Evolutionary conservation across 2,329 filamentous ascomycete species (phyloP), one percentile per base, ranked within the genome.

Genomic region (Magnaporthiopsis incrustans): DNA sequence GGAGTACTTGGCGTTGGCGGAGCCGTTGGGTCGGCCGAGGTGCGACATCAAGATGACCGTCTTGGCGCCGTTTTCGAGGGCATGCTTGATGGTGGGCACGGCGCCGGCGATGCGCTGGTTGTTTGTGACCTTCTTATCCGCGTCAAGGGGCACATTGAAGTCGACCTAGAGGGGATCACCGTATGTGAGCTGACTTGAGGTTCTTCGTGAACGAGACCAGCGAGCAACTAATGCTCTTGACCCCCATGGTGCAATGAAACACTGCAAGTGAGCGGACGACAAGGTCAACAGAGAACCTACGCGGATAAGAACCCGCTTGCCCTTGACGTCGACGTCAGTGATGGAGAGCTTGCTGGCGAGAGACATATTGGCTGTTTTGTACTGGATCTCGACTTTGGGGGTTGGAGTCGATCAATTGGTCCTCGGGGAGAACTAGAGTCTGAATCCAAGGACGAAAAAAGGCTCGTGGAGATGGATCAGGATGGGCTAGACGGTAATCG

Each of bases 131-230:
- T 96, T 93, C 82, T 92, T 96, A 76, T 95, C 84, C 71, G 83
- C 86, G 76, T 99, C 92, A 74, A 99, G 92, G 69, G 95, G 95
- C 65, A 99, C 96, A 81, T 99, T 99, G 89, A 99, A 99, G 86
- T 99, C 95, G 78, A 99, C 61, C 61, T 94, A 93, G 32, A 26
- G 18, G 26, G 22, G 1, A 4, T 6, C 33, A 8, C 11, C 3
- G 18, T 44, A 32, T 60, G 44, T 53, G 44, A 53, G 44, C 7
- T n/a, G 44, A 6, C 44, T n/a, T 22, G 6, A n/a, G 14, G 22
- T n/a, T 25, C 22, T n/a, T 22, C 22, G 11, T 30, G 22, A 7
- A 57, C 15, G 53, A 57, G 25, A 57, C 27, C 5, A 27, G 53
- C 11, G 22, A 25, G 14, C 53, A 59, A 56, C 27, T 10, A 10